Evolutionary conservation across 2,329 filamentous ascomycete species (phyloP).

Genomic region (Xylaria sp.): DNA sequence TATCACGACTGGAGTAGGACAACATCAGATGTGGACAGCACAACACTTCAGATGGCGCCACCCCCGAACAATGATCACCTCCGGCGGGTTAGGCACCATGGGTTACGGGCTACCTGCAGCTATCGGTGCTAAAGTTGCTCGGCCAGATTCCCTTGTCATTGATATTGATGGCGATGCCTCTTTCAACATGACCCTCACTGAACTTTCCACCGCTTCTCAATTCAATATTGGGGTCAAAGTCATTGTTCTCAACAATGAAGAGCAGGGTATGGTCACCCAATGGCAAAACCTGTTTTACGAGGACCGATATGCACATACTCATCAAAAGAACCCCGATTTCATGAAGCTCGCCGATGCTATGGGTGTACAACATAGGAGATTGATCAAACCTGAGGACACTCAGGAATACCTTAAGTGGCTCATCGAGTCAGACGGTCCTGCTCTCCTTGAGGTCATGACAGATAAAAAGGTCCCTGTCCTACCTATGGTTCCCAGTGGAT

Average conservation of each 20-base stretch:
- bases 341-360: slow-evolving; percentile 93
- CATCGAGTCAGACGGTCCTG: slow-evolving; percentile 88
- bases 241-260: slow-evolving; percentile 94
- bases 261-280: slow-evolving; percentile 98
- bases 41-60: slow-evolving; percentile 76
- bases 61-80: slow-evolving; percentile 91
- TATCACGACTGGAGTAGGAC: slow-evolving; percentile 93
- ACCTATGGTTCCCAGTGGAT: slow-evolving; percentile 94
- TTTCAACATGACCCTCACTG: slow-evolving; percentile 98
- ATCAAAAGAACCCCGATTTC: slow-evolving; percentile 96
- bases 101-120: slow-evolving; percentile 93
- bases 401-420: slow-evolving; percentile 86
- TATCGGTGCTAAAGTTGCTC: slow-evolving; percentile 73
- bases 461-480: slow-evolving; percentile 95
- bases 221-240: slow-evolving; percentile 98
- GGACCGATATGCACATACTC: slow-evolving; percentile 90
- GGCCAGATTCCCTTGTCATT: slow-evolving; percentile 81
- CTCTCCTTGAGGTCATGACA: slow-evolving; percentile 89
- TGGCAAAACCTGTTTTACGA: slow-evolving; percentile 99
- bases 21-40: slow-evolving; percentile 99
- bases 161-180: slow-evolving; percentile 99
- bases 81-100: slow-evolving; percentile 95
- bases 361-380: slow-evolving; percentile 80
- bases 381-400: slow-evolving; percentile 79
- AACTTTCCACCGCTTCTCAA: slow-evolving; percentile 90